Evolutionary conservation across 2,329 filamentous ascomycete species (phyloP), one percentile per base, ranked within the genome.

Genomic region (Botryosphaeria dothidea): DNA sequence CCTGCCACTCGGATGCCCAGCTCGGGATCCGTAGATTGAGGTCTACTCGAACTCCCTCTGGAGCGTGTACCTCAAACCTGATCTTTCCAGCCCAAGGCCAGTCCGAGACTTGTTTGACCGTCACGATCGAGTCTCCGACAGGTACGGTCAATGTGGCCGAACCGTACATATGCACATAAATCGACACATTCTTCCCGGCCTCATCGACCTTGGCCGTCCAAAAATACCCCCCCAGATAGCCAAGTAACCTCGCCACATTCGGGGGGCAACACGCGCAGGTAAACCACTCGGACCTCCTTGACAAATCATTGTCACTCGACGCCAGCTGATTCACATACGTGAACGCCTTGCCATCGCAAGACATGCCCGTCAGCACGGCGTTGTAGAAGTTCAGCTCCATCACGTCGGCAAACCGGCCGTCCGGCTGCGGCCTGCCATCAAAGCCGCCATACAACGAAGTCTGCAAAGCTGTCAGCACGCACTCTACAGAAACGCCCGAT

Each of bases 341-440:
- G 72, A 89, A 89, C 1, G 78, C 78, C 34, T 79, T 84, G 2
- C 87, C 86, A 67, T 85, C 81, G 8, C 83, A 72, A 27, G 81
- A 83, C 81, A 88, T 85, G 1, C 83, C 82, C 0, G 83, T 86
- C 73, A 88, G 79, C 15, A 88, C 81, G 19, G 82, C 82, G 70
- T 89, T 89, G 72, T 87, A 88, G 0, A 89, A 79, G 65, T 82
- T 85, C 2, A 88, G 73, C 70, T 89, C 87, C 81, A 89, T 84
- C 43, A 88, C 75, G 69, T 89, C 87, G 0, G 79, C 82, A 67
- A 6, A 34, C 6, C 31, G 31, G 31, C 31, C 31, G 31, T 34
- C 31, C 5, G 11, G 31, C 31, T 34, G n/a, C 31, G 31, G 5
- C 11, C 31, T 34, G 31, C 31, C n/a, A n/a, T n/a, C n/a, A n/a